Percentiles rank a stretch among this genome's conserved stretches.
These are phyloP conservation scores for Tremella fuciformis DNA, from an alignment of 768 basidiomycete genomes.

Conservation along the genomic window DNA sequence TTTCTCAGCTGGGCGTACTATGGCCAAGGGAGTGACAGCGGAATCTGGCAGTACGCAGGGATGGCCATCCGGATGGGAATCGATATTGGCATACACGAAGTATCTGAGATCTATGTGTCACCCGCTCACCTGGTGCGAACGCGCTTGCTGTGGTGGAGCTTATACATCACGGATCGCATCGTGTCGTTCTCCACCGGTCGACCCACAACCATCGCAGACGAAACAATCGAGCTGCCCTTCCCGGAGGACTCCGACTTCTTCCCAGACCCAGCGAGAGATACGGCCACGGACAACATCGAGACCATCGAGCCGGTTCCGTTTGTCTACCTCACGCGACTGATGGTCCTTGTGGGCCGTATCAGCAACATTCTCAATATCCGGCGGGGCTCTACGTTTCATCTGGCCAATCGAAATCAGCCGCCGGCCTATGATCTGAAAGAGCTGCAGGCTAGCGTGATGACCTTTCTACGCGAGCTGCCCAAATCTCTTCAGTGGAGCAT, in stretches of 20 bases:
- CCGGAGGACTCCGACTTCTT: constrained; percentile 41
- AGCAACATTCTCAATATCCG: constrained; percentile 39
- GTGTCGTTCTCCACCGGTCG: constrained; percentile 35
- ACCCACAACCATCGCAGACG: constrained; percentile 36
- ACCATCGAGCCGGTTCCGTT: constrained; percentile 38
- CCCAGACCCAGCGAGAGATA: constrained; percentile 36
- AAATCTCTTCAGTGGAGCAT: constrained; percentile 26
- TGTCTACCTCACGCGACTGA: constrained; percentile 38
- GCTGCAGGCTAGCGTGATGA: constrained; percentile 25
- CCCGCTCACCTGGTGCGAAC: constrained; percentile 39
- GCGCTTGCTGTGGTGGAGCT: constrained; percentile 37
- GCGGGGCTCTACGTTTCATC: constrained; percentile 20
- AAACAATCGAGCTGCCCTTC: constrained; percentile 44
- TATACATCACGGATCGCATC: constrained; percentile 44
- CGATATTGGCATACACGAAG: constrained; percentile 41
- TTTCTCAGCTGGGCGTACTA: constrained; percentile 41
- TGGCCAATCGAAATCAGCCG: constrained; percentile 26
- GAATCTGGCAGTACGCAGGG: constrained; percentile 42
- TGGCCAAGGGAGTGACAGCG: constrained; percentile 42
- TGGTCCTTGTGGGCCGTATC: constrained; percentile 45
- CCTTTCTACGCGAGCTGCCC: too few relatives aligned
- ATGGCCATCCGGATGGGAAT: constrained; percentile 44
- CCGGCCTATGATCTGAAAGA: constrained; percentile 26
- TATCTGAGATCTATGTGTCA: constrained; percentile 40
- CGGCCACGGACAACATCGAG: constrained; percentile 12